Conservation (phyloP, 257 asterid genomes). For the Cordia subcordata region DNA sequence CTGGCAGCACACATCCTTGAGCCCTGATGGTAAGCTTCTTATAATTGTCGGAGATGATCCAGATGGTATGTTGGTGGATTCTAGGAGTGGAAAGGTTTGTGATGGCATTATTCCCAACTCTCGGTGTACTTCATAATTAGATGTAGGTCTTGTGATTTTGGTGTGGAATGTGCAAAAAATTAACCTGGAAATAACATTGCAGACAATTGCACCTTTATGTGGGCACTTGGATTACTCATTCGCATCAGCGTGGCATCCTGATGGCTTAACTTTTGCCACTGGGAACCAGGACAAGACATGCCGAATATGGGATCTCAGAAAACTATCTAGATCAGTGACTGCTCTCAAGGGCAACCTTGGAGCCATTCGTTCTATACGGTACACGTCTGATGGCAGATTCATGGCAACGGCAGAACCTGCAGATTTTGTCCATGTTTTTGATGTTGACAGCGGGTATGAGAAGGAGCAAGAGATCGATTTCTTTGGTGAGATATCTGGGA, state of each 20-base stretch:
- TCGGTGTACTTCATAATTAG: background rate
- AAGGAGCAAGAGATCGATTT: constrained; percentile 86
- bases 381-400: constrained; percentile 79
- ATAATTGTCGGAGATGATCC: constrained; percentile 84
- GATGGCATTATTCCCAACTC: background rate
- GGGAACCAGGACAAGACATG: constrained; percentile 97
- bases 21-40: constrained; percentile 78
- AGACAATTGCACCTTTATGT: constrained; percentile 50
- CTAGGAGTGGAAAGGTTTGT: constrained; percentile 67
- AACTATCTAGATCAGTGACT: constrained; percentile 52
- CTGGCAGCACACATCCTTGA: constrained; percentile 80
- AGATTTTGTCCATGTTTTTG: constrained; percentile 83
- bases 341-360: constrained; percentile 85
- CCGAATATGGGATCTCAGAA: constrained; percentile 77
- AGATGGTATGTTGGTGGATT: constrained; percentile 68
- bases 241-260: constrained; percentile 97
- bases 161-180: background rate
- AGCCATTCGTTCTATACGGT: constrained; percentile 85
- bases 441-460: constrained; percentile 60
- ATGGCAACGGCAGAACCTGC: constrained; percentile 99
- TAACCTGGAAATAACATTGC: constrained; percentile 3
- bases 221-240: constrained; percentile 87
- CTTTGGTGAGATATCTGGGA: constrained; percentile 95
- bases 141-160: background rate
- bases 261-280: constrained; percentile 76